phyloP scores from a whole-genome alignment of 495 filamentous ascomycete genomes.

The Penicillium pancosmium region DNA sequence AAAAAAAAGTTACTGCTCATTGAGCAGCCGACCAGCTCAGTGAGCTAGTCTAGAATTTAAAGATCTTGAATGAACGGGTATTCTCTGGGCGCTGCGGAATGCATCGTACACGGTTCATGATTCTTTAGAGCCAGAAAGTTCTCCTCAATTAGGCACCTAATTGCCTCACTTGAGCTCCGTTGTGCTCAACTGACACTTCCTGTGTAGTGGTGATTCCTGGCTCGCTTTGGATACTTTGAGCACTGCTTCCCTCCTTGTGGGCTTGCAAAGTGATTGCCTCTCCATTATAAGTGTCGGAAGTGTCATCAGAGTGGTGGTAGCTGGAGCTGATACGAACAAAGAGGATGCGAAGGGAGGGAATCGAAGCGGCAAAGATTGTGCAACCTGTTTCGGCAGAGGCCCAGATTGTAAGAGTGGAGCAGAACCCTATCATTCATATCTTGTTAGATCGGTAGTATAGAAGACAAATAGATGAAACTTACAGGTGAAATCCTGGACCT shows the following conservation, averaged over 20 bases:
- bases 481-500: slow-evolving; percentile 27
- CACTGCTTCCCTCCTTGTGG: slow-evolving; percentile 1
- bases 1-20: not conserved
- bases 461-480: not conserved
- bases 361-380: slow-evolving; percentile 27
- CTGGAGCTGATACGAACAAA: slow-evolving; percentile 19
- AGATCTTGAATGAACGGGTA: no score
- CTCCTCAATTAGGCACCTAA: not conserved
- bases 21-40: not conserved
- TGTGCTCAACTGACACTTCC: not conserved
- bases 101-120: no score
- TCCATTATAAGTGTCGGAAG: slow-evolving; percentile 2
- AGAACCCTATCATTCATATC: slow-evolving; percentile 9
- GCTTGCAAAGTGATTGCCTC: slow-evolving; percentile 2
- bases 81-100: no score
- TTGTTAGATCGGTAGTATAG: not conserved
- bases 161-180: not conserved
- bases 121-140: no score
- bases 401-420: slow-evolving; percentile 22
- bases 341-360: slow-evolving; percentile 21
- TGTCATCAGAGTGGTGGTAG: slow-evolving; percentile 11
- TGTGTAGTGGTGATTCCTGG: not conserved
- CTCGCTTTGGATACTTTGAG: not conserved
- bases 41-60: not conserved
- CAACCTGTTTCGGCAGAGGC: slow-evolving; percentile 24